Base-by-base conservation (phyloP, 2,329 filamentous ascomycete genomes). In the Dissoconium aciculare region DNA sequence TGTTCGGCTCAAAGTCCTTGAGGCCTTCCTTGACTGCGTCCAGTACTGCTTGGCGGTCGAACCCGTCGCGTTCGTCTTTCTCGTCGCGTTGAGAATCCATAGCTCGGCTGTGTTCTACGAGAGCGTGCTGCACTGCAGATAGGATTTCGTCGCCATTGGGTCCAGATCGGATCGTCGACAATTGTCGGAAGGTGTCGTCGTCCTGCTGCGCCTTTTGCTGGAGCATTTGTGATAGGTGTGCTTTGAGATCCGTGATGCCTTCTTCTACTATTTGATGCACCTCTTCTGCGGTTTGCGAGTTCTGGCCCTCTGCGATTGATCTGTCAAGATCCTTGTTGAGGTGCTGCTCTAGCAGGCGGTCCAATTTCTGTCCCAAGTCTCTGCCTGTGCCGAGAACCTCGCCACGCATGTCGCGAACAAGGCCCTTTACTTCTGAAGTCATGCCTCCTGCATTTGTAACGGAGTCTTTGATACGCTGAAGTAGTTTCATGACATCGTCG, bases 311-410 rank as follows among this genome's bases (percentile, higher is more conserved):
- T 43, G 51, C 3, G 63, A 59, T 33, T 67, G 67, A 41, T 56
- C 56, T 44, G 30, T 54, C 51, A 16, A 51, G 41, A 10, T 45
- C 41, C 30, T 31, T 47, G 24, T 39, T 48, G 5, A 50, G 33
- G 11, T 48, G 44, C 9, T 45, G 39, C 25, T 52, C 44, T 32
- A 59, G 63, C 6, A 73, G 67, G 38, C 83, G 73, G 38, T 89
- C 81, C n/a, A 95, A 67, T 42, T 84, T 78, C 34, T 82, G 77
- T 24, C 79, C 84, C 28, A 95, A 72, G 42, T 94, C 84, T 34
- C 87, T 70, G 3, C 87, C 87, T 85, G 94, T 94, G 3, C 84
- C 85, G 4, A 94, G 66, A 5, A 95, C 84, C 51, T 95, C 87
- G 3, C 84, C 85, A 13, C 87, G 76, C 19, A 95, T 66, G 48